Evolutionary conservation across 2,329 filamentous ascomycete species (phyloP), one percentile per base, ranked within the genome.

Genomic region (Ascochyta clinopodiicola): DNA sequence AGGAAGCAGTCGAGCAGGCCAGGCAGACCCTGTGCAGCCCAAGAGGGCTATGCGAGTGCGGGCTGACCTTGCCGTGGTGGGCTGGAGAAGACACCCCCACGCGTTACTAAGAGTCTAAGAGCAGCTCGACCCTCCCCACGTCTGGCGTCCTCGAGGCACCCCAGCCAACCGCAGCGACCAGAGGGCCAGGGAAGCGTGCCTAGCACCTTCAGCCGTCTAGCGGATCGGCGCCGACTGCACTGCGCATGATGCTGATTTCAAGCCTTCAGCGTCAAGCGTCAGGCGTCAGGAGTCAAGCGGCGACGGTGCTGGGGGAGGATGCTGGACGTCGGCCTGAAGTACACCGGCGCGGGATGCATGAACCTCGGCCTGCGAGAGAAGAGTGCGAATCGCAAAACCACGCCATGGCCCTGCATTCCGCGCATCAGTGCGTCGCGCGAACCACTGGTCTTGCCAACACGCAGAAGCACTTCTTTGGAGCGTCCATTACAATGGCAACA

Each of bases 71-170:
- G 34, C 53, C 39, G 34, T 25, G 45, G 40, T 45, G 46, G 52
- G 42, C 47, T 47, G 43, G 48, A 47, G 47, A 39, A 37, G 13
- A 29, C 46, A 45, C 56, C 59, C 59, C 59, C 59, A 62, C 59
- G 47, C 55, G 8, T 60, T 61, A 59, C 45, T 62, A 62, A 59
- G 56, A 59, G 29, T 24, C 22, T 24, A 24, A 24, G 22, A 24
- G n/a, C 13, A 3, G 7, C 38, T 9, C 39, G 25, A 43, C 36
- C 51, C 51, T 32, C 47, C 40, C 40, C 47, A 34, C 53, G 43
- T 47, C 24, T 47, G 34, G 38, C 27, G 27, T 15, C 6, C 17
- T 32, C 43, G 37, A 19, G 37, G 19, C 29, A 27, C 15, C 6
- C 36, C 38, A 27, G 37, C 46, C 40, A 51, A 56, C 38, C 36